These are phyloP conservation scores for Entomophthora muscae DNA, from an alignment of 371 early-diverging fungal species.

Conservation along the genomic window DNA sequence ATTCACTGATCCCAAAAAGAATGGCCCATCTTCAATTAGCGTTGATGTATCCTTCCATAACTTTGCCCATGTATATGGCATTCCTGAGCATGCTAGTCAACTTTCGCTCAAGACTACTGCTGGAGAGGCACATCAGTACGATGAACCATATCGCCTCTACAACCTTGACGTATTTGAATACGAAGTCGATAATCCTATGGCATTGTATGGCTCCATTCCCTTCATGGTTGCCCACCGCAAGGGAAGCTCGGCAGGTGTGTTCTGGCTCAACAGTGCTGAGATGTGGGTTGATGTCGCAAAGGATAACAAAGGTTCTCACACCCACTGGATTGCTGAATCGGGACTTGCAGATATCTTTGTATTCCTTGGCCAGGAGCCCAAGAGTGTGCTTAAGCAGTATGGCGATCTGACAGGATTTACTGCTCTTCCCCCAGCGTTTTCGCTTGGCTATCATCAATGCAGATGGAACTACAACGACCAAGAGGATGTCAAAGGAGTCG, in stretches of 20 bases:
- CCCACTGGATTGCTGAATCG: slow-evolving; percentile 91
- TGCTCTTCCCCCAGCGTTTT: slow-evolving; percentile 73
- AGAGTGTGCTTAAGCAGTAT: slow-evolving; percentile 55
- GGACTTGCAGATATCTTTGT: slow-evolving; percentile 80
- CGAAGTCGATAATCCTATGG: slow-evolving; percentile 79
- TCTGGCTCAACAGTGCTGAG: slow-evolving; percentile 88
- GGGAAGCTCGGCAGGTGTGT: slow-evolving; percentile 44
- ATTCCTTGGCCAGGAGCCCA: slow-evolving; percentile 62
- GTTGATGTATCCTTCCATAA: slow-evolving; percentile 84
- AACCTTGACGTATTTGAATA: slow-evolving; percentile 97
- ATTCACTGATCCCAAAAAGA: slow-evolving; percentile 76
- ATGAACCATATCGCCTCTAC: slow-evolving; percentile 90
- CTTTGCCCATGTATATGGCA: slow-evolving; percentile 76
- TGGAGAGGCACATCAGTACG: slow-evolving; percentile 54
- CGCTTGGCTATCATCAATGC: slow-evolving; percentile 85
- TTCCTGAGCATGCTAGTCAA: slow-evolving; percentile 84
- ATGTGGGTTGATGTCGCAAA: slow-evolving; percentile 89
- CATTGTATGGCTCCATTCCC: slow-evolving; percentile 90
- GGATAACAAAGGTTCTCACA: slow-evolving; percentile 22
- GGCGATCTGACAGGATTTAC: slow-evolving; percentile 60
- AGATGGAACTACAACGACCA: slow-evolving; percentile 86
- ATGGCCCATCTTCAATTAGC: slow-evolving; percentile 82
- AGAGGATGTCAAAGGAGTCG: slow-evolving; percentile 61
- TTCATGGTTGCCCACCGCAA: slow-evolving; percentile 74
- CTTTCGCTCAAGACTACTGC: slow-evolving; percentile 69